These are phyloP conservation scores for Pseudonectria foliicola DNA, from an alignment of 2,329 filamentous ascomycete species.

Conservation along the genomic window DNA sequence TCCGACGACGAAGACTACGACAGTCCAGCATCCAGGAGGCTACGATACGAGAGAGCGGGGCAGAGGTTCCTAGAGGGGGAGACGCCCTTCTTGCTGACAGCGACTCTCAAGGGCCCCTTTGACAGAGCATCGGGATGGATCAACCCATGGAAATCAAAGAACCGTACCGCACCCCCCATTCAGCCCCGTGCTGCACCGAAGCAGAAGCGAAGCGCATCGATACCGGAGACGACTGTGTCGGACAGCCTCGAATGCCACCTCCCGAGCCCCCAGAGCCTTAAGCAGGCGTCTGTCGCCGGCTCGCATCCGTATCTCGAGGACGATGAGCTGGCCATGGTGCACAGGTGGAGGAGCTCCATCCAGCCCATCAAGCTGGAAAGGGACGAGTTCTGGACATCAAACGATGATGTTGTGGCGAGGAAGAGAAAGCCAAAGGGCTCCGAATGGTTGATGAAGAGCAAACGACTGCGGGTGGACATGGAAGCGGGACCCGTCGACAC, in stretches of 20 bases:
- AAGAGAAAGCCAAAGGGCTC: slow-evolving; percentile 21
- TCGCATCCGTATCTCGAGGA: slow-evolving; percentile 24
- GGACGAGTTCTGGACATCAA: slow-evolving; percentile 17
- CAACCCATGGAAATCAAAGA: slow-evolving; percentile 29
- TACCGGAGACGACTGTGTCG: background rate
- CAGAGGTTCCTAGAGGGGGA: slow-evolving; percentile 50
- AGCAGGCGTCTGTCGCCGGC: slow-evolving; percentile 24
- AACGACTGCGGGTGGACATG: slow-evolving; percentile 21
- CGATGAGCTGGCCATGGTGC: slow-evolving; percentile 25
- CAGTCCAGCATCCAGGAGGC: slow-evolving; percentile 36
- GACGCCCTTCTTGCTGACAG: slow-evolving; percentile 51
- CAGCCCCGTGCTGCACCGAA: background rate
- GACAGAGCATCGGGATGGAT: slow-evolving; percentile 26
- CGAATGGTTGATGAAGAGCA: slow-evolving; percentile 28
- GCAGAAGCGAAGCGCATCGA: slow-evolving; percentile 1
- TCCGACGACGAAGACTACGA: slow-evolving; percentile 51
- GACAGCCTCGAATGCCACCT: slow-evolving; percentile 31
- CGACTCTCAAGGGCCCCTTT: slow-evolving; percentile 56
- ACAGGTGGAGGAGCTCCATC: slow-evolving; percentile 26
- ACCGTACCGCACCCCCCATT: slow-evolving; percentile 10
- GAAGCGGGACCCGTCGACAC: slow-evolving; percentile 16
- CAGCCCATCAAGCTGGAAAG: slow-evolving; percentile 5
- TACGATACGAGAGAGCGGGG: slow-evolving; percentile 53
- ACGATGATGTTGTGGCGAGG: slow-evolving; percentile 10
- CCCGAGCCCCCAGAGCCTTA: slow-evolving; percentile 34